Evolutionary conservation across 2,329 filamentous ascomycete genomes (phyloP).

Genomic region (Paramyrothecium roridum): DNA sequence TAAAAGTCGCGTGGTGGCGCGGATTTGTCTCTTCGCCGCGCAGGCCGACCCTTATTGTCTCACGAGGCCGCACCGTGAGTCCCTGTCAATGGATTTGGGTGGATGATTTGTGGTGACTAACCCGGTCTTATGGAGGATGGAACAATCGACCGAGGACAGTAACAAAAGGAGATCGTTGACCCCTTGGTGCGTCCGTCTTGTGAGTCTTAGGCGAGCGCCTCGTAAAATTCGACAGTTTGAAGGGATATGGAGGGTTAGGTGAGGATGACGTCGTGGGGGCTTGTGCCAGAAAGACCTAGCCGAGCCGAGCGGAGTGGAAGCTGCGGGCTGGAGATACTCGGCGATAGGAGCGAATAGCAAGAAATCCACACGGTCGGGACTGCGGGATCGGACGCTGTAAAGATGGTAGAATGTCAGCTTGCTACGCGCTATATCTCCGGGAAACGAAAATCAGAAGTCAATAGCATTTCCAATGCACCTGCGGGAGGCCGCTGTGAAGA

Average conservation of each 20-base stretch:
- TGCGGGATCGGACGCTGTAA: neutral
- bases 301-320: conserved; percentile 6
- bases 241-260: conserved; percentile 13
- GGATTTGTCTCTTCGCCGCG: conserved; percentile 15
- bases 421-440: neutral
- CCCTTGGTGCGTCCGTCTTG: conserved; percentile 49
- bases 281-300: neutral
- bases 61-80: conserved; percentile 8
- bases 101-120: conserved; percentile 1
- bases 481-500: neutral
- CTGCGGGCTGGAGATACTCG: conserved; percentile 13
- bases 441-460: no score
- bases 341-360: conserved; percentile 15
- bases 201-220: conserved; percentile 29
- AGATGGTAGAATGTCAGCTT: neutral
- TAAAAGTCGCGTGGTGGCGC: conserved; percentile 23
- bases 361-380: neutral
- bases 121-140: conserved; percentile 48
- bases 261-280: conserved; percentile 22
- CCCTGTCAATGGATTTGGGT: conserved; percentile 3
- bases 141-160: conserved; percentile 47
- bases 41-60: conserved; percentile 11
- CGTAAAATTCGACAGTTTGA: conserved; percentile 15
- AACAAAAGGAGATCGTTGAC: conserved; percentile 42
- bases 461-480: neutral